Base-by-base conservation (phyloP, 495 filamentous ascomycete species). In the Ascobolus immersus region DNA sequence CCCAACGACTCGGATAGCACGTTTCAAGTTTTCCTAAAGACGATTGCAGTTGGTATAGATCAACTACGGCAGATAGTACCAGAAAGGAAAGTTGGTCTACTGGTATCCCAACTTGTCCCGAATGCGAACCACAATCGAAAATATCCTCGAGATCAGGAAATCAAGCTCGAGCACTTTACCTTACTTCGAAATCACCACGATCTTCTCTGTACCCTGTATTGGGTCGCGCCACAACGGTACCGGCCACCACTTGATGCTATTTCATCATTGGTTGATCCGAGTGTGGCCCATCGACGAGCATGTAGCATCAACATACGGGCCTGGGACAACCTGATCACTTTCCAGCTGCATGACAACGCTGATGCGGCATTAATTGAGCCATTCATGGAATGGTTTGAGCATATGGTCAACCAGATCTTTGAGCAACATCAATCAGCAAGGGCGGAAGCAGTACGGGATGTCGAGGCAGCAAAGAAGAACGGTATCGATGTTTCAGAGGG, bases 161-260 rank as follows among this genome's bases (percentile, higher is more conserved):
- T 93, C 13, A 64, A 59, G 22, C 65, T 74, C 41, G 66, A 68
- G 33, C 76, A 91, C 37, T 58, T 94, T n/a, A 71, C 78, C 15
- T 73, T 81, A 0, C 55, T 94, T 22, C 64, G 80, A 38, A 96
- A 94, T 45, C 84, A 96, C 41, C 80, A 92, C 45, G 80, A 94
- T 48, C 63, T 96, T 28, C 65, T 96, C 2, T 79, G 73, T 40
- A 84, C 76, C 2, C 60, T 96, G 21, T 92, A 79, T 53, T 92
- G 71, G 70, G 73, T 65, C 8, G 73, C 80, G 12, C 81, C 84
- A 20, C 55, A 69, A 13, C 59, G 61, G 13, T 64, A 66, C 32
- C 62, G 82, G 17, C 80, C 78, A 17, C 63, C 67, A 19, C 40
- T 81, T 4, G 62, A 71, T 35, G 58, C 72, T 10, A 69, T 96